Evolutionary conservation across 208 protist species (phyloP), one percentile per base, ranked within the genome.

Genomic region (Trypanosoma boissoni): DNA sequence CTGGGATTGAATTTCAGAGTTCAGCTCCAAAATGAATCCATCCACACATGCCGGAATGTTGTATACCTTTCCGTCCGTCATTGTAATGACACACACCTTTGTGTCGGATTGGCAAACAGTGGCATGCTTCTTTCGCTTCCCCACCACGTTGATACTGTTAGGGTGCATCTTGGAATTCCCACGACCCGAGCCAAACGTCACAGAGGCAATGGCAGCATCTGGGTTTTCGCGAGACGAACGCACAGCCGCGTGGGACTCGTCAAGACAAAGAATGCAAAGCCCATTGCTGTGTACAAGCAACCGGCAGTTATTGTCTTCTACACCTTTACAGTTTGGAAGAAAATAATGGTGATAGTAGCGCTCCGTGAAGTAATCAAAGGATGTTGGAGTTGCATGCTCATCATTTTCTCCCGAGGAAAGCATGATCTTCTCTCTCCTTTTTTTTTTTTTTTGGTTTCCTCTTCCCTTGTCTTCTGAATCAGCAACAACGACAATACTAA

Each of bases 241-340:
- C 24, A 85, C 64, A 10, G 78, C 62, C 0, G 49, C 73, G 49
- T 95, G 84, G 9, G 72, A 72, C 6, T 78, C 76, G 62, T 95
- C 88, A 16, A 95, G 50, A 54, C 80, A 89, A 14, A 95, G 43
- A 14, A 95, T 72, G 44, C 71, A 85, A 20, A 95, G 18, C 16
- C 88, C 85, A 69, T 95, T 95, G 72, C 83, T 92, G 68, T 95
- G 88, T 48, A 88, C 78, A 57, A 95, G 54, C 23, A 95, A 36
- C 2, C 88, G 76, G 53, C 70, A 76, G 59, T 92, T 78, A 62
- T 95, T 90, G 7, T 74, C 76, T 20, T 63, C 54, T 6, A 80
- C 70, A 8, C 65, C 67, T 61, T 92, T 92, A 58, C 77, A 80
- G 62, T 90, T 67, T 28, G 67, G 54, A 18, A 94, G 59, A 32